A percentile compares a stretch with the other conserved stretches of the same genome.
Evolutionary conservation across 2,329 filamentous ascomycete genomes (phyloP).

Genomic region (Fusarium equiseti): DNA sequence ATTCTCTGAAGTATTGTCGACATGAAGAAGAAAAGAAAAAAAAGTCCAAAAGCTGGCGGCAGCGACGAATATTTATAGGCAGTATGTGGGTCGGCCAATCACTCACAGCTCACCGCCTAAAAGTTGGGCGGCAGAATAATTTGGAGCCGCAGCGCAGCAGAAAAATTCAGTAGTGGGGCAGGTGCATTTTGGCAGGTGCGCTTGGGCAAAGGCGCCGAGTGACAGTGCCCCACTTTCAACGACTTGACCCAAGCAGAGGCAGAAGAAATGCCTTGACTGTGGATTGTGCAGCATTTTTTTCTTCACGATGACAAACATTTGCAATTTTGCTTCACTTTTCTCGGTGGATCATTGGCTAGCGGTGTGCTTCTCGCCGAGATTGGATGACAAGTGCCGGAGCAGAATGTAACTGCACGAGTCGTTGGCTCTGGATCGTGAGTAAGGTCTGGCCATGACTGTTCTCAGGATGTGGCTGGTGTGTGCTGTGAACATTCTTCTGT

Average conservation of each 20-base stretch:
- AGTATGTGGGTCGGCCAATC: conserved; percentile 35
- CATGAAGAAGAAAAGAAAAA: conserved; percentile 67
- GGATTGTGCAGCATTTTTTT: conserved; percentile 14
- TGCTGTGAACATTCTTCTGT: background rate
- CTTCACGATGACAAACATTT: background rate
- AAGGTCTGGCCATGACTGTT: background rate
- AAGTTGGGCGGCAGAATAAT: conserved; percentile 48
- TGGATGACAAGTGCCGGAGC: background rate
- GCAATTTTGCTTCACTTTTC: background rate
- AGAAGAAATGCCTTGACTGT: background rate
- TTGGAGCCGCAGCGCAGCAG: conserved; percentile 5
- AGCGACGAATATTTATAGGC: conserved; percentile 29
- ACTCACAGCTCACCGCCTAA: conserved; percentile 52
- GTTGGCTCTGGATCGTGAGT: background rate
- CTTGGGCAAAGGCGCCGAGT: background rate
- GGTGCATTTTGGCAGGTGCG: background rate
- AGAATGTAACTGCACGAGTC: conserved; percentile 29
- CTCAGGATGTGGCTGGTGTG: background rate
- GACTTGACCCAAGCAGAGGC: background rate
- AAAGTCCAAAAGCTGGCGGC: conserved; percentile 47
- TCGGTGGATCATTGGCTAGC: background rate
- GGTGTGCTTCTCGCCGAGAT: conserved; percentile 13
- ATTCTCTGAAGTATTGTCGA: conserved; percentile 81
- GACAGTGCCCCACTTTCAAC: conserved; percentile 1
- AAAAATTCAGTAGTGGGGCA: conserved; percentile 3